Conservation (phyloP, 1,139 yeast genomes). For the Pichia sp. region DNA sequence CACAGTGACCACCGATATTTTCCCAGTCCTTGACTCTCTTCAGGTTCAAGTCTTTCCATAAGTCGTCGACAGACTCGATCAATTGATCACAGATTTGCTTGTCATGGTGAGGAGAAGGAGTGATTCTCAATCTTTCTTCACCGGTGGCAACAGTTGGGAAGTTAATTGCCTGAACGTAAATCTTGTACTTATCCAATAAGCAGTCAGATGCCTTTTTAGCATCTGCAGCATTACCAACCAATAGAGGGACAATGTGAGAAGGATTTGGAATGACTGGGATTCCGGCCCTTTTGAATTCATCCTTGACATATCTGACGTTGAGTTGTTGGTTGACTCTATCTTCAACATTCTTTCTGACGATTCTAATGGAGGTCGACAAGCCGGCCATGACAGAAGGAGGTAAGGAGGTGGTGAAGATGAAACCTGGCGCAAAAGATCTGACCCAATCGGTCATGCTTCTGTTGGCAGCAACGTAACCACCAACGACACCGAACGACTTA, state of each 20-base stretch:
- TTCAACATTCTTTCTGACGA: slow-evolving; percentile 70
- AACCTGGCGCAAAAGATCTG: slow-evolving; percentile 95
- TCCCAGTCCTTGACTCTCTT: slow-evolving; percentile 79
- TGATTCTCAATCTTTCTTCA: slow-evolving; percentile 89
- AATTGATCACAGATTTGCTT: slow-evolving; percentile 71
- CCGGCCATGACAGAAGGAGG: slow-evolving; percentile 99
- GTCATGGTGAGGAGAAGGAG: slow-evolving; percentile 97
- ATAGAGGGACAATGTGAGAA: slow-evolving; percentile 91
- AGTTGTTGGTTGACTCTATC: slow-evolving; percentile 83
- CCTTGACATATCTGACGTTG: slow-evolving; percentile 81
- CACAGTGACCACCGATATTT: slow-evolving; percentile 76
- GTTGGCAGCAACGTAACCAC: slow-evolving; percentile 95
- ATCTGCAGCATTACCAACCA: slow-evolving; percentile 89
- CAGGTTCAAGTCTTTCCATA: slow-evolving; percentile 69
- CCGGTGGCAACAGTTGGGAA: slow-evolving; percentile 98
- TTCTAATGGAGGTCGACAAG: slow-evolving; percentile 78
- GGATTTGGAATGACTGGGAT: slow-evolving; percentile 97
- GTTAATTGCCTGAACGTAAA: slow-evolving; percentile 96
- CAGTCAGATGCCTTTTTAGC: slow-evolving; percentile 90
- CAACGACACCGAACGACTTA: slow-evolving; percentile 94
- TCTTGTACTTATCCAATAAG: slow-evolving; percentile 74
- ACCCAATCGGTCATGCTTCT: slow-evolving; percentile 85
- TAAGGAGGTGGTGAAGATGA: slow-evolving; percentile 89
- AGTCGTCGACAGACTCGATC: slow-evolving; percentile 72
- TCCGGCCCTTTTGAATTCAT: slow-evolving; percentile 62